A percentile compares a stretch with the other conserved stretches of the same genome.
phyloP scores from a whole-genome alignment of 768 basidiomycete species.

The Rhizopogon rudus region DNA sequence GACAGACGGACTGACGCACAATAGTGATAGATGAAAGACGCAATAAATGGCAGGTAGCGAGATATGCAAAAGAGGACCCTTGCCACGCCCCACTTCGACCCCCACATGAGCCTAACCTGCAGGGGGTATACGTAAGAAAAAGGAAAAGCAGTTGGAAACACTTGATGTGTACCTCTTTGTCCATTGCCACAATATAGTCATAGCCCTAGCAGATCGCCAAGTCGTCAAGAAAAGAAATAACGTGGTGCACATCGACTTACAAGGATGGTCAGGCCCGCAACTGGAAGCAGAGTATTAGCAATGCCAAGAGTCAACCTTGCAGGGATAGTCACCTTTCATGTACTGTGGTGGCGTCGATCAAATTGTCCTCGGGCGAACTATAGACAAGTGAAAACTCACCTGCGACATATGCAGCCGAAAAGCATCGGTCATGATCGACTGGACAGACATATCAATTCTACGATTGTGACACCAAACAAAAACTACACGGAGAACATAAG shows the following conservation, averaged over 20 bases:
- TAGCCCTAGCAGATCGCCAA: not conserved
- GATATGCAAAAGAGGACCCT: constrained; percentile 1
- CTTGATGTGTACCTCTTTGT: not conserved
- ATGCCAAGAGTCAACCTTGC: not conserved
- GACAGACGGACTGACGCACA: not conserved
- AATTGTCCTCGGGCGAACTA: not conserved
- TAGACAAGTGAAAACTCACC: not conserved
- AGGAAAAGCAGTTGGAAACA: not conserved
- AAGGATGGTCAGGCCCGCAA: not conserved
- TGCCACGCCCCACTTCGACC: not conserved
- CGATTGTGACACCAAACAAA: not conserved
- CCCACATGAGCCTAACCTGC: constrained; percentile 2
- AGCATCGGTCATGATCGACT: not conserved
- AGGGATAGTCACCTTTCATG: constrained; percentile 1
- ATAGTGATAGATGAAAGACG: not conserved
- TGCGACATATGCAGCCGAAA: not conserved
- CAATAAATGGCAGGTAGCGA: constrained; percentile 1
- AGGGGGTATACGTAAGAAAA: not conserved
- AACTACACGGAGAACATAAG: not conserved
- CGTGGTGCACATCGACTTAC: not conserved
- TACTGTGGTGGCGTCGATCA: not conserved
- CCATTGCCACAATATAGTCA: not conserved
- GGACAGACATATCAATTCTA: not conserved
- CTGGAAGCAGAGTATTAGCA: not conserved
- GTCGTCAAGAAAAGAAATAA: not conserved